Percentiles rank a stretch among this genome's conserved stretches.
Evolutionary conservation across 192 early-diverging fungal genomes (phyloP).

Genomic region (Spinellus fusiger): DNA sequence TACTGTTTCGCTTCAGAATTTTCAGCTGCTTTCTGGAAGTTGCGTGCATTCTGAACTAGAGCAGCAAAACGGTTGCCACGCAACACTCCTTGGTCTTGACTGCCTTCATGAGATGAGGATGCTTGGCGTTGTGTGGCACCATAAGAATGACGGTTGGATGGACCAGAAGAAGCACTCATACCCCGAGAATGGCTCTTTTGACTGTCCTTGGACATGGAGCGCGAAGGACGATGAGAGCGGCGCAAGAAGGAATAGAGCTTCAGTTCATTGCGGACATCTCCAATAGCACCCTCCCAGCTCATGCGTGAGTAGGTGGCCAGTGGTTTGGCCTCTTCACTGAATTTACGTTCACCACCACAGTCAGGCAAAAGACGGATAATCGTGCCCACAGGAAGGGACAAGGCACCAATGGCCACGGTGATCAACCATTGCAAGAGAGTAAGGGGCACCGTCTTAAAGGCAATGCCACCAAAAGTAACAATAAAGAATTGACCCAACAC

Average conservation of each 20-base stretch:
- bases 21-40: conserved; percentile 13
- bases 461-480: conserved; percentile 80
- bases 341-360: conserved; percentile 31
- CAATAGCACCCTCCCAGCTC: conserved; percentile 35
- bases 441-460: conserved; percentile 78
- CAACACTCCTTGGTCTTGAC: background rate
- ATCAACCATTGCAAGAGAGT: conserved; percentile 66
- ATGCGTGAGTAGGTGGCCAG: conserved; percentile 30
- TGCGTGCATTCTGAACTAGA: conserved; percentile 17
- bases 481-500: conserved; percentile 76
- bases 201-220: background rate
- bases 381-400: conserved; percentile 78
- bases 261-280: conserved; percentile 27
- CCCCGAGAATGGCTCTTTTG: background rate
- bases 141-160: background rate
- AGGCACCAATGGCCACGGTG: conserved; percentile 72
- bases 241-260: conserved; percentile 18
- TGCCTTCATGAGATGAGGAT: background rate
- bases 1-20: background rate
- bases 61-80: conserved; percentile 18
- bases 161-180: background rate
- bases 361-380: conserved; percentile 79
- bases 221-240: background rate
- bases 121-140: background rate
- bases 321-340: conserved; percentile 31